A percentile compares a stretch with the other conserved stretches of the same genome.
Conservation (phyloP, 352 stramenopile genomes). For the Globisporangium heterothallicum region DNA sequence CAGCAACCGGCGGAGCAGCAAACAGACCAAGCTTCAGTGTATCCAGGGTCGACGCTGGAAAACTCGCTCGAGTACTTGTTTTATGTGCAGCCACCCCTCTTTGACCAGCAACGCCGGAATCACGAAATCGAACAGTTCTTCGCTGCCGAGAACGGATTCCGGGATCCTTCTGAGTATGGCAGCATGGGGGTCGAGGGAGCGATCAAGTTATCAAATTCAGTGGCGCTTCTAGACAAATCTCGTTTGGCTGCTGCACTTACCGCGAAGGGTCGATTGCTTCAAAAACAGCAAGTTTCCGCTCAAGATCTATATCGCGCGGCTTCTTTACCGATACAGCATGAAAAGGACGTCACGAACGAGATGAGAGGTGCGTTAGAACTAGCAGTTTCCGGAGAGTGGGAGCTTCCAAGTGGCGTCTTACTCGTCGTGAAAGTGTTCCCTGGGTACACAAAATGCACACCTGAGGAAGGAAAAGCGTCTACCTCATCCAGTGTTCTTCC, state of each 20-base stretch:
- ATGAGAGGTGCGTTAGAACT: slow-evolving; percentile 41
- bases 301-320: slow-evolving; percentile 16
- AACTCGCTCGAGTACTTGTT: slow-evolving; percentile 81
- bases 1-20: background rate
- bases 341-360: slow-evolving; percentile 21
- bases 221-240: slow-evolving; percentile 48
- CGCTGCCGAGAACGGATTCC: slow-evolving; percentile 66
- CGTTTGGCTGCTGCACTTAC: slow-evolving; percentile 23
- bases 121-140: slow-evolving; percentile 50
- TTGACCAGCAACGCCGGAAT: slow-evolving; percentile 32
- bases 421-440: slow-evolving; percentile 85
- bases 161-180: slow-evolving; percentile 40
- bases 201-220: slow-evolving; percentile 73
- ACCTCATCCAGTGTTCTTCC: too few species aligned
- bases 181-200: slow-evolving; percentile 42
- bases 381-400: slow-evolving; percentile 33
- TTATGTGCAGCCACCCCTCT: slow-evolving; percentile 44
- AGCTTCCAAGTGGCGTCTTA: slow-evolving; percentile 39
- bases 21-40: slow-evolving; percentile 1
- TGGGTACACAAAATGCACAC: slow-evolving; percentile 48
- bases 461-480: slow-evolving; percentile 12
- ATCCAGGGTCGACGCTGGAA: slow-evolving; percentile 34
- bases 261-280: slow-evolving; percentile 18
- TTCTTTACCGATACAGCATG: slow-evolving; percentile 16
- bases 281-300: slow-evolving; percentile 13